These are phyloP conservation scores for Sarcodon sp. DNA, from an alignment of 768 basidiomycete species.

Conservation along the genomic window DNA sequence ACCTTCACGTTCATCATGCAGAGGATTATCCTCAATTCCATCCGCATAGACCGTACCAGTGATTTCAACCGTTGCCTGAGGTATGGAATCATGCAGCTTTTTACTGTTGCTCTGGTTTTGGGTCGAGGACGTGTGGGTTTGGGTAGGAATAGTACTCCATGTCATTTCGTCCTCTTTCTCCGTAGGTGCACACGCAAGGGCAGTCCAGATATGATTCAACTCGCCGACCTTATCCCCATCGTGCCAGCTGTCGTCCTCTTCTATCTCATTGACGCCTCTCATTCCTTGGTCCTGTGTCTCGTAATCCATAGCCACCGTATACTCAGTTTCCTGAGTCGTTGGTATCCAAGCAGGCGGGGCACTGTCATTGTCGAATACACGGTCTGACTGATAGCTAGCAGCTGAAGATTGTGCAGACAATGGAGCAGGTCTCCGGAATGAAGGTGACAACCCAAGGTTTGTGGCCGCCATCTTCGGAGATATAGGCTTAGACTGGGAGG, in stretches of 20 bases:
- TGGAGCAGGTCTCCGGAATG: conserved; percentile 8
- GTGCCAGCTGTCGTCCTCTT: conserved; percentile 68
- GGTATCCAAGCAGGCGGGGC: conserved; percentile 33
- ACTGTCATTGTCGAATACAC: conserved; percentile 30
- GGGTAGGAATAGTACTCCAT: conserved; percentile 60
- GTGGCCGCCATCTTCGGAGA: conserved; percentile 21
- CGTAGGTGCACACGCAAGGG: conserved; percentile 30
- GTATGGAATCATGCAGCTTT: no score
- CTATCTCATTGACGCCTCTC: conserved; percentile 25
- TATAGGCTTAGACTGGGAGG: conserved; percentile 9
- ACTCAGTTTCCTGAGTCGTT: conserved; percentile 42
- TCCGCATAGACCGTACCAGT: no score
- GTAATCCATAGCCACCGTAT: conserved; percentile 1
- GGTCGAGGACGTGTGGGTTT: conserved; percentile 28
- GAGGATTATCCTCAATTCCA: no score
- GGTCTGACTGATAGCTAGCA: conserved; percentile 37
- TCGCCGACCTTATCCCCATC: conserved; percentile 48
- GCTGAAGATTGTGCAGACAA: conserved; percentile 39
- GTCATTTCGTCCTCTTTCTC: conserved; percentile 58
- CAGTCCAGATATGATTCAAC: conserved; percentile 43
- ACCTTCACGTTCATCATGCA: no score
- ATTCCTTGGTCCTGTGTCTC: conserved; percentile 1
- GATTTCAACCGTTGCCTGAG: no score
- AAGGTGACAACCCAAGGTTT: conserved; percentile 28
- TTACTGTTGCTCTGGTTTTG: background rate